These are phyloP conservation scores for Carallia pectinifolia DNA, from an alignment of 345 rosid genomes.

Conservation along the genomic window DNA sequence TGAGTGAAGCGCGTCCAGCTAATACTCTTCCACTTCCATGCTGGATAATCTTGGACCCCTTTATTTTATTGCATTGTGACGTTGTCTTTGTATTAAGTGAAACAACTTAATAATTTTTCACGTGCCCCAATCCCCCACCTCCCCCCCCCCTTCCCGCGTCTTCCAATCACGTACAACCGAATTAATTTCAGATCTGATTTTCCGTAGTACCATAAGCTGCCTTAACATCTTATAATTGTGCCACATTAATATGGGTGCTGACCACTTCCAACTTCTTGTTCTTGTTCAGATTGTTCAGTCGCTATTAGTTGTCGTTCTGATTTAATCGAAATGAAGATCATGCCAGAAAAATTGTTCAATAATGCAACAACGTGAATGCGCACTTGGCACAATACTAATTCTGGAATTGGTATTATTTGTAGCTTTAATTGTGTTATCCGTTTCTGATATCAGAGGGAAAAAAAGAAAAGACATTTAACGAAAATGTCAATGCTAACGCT, in stretches of 20 bases:
- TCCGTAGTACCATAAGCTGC: conserved; percentile 17
- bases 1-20: background rate
- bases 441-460: background rate
- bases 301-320: background rate
- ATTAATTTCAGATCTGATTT: conserved; percentile 31
- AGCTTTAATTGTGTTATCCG: too few species aligned
- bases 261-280: background rate
- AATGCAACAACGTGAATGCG: background rate
- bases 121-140: background rate
- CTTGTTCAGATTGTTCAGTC: too few species aligned
- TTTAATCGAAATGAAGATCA: background rate
- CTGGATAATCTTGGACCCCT: background rate
- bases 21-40: background rate
- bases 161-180: background rate
- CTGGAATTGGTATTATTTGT: too few species aligned
- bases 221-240: background rate
- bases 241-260: background rate
- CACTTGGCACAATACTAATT: background rate
- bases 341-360: too few species aligned
- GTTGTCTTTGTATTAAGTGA: background rate
- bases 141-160: background rate
- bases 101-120: background rate
- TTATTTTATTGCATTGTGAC: background rate
- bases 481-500: background rate
- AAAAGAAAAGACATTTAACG: too few species aligned